Base-by-base conservation (phyloP, 768 basidiomycete genomes). In the Mycena amicta region DNA sequence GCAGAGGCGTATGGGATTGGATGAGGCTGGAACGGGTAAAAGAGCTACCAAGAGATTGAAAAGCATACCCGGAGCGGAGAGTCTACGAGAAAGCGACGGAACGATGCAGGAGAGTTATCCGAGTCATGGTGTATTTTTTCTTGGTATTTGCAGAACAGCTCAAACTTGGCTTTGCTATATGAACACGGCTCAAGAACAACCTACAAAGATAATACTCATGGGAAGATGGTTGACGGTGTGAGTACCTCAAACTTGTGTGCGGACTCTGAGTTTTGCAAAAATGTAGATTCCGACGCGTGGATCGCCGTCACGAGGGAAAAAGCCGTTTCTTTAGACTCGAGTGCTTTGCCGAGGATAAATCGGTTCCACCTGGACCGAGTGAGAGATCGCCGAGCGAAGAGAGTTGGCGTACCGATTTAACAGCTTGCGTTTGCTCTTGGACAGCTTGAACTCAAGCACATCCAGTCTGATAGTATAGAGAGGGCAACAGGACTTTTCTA, bases 401-500 rank as follows among this genome's bases (percentile, higher is more conserved):
- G n/a, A n/a, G n/a, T n/a, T n/a, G n/a, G n/a, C 72, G 56, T 63
- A 90, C 87, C 90, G 80, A 70, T 88, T 87, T 46, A 93, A 60
- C 2, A 92, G 70, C 70, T 93, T 88, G 40, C 92, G 78, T 66
- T 93, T 89, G 60, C 86, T 87, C 66, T 84, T 85, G 15, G 90
- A 86, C 1, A 89, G 81, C 59, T 82, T 83, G 73, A 93, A 93
- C 31, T 70, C 72, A 1, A 77, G 67, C 2, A 83, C 86, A 68
- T 90, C 90, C 52, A 92, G 79, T 69, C 90, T 25, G 26, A 49
- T 49, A 4, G 96, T 93, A 69, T 97, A 96, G 64, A 94, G 91
- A 1, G 95, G 93, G 70, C 96, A 98, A 69, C 96, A 98, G 11
- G 93, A 89, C 4, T 73, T 70, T 61, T 77, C 81, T 72, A 95